Conservation (phyloP, 345 rosid species). For the Boechera retrofracta region DNA sequence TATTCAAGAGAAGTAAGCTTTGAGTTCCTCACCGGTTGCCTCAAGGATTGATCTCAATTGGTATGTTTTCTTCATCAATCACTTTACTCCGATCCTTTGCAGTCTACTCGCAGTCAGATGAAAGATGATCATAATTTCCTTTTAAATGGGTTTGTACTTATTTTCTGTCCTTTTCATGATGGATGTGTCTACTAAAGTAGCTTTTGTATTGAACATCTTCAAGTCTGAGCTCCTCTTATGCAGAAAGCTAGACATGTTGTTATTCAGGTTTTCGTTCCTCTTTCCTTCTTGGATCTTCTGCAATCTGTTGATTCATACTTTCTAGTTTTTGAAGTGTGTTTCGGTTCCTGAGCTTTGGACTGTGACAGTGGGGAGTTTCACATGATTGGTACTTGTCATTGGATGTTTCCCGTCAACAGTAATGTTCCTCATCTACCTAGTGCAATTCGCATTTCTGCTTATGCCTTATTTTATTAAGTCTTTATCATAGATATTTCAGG, state of each 20-base stretch:
- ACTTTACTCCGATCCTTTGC: neutral
- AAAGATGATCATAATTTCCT: neutral
- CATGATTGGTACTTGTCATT: neutral
- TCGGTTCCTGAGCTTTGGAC: neutral
- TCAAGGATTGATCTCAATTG: neutral
- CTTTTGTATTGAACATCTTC: neutral
- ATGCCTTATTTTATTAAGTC: neutral
- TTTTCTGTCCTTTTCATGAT: neutral
- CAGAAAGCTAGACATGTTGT: constrained; percentile 2
- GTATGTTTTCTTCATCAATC: neutral
- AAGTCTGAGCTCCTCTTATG: neutral
- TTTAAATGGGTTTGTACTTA: constrained; percentile 3
- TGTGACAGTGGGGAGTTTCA: neutral
- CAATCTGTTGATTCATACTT: neutral
- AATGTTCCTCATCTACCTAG: neutral
- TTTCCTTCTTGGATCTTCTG: neutral
- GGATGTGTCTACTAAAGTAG: neutral
- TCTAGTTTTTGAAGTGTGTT: neutral
- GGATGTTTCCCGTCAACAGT: neutral
- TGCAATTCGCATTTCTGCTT: neutral
- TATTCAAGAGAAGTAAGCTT: neutral
- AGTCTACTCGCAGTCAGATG: neutral
- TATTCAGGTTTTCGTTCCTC: neutral
- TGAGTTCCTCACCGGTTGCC: neutral
- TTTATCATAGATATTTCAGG: neutral